Evolutionary conservation across 352 stramenopile species (phyloP).

Genomic region (Globisporangium orthogonon): DNA sequence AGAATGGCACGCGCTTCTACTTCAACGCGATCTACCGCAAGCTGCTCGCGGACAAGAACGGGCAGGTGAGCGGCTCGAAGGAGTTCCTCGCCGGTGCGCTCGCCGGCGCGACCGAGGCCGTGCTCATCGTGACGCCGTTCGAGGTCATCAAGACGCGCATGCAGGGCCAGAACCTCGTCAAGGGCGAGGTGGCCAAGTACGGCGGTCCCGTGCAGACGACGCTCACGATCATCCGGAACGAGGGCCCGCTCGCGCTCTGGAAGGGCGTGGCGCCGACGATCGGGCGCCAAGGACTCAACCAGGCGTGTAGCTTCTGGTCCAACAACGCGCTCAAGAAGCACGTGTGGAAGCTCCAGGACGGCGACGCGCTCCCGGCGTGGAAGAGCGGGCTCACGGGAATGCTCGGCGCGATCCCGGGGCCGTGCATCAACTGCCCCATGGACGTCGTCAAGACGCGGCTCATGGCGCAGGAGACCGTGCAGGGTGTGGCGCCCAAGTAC

Average conservation of each 20-base stretch:
- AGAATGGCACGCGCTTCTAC: conserved; percentile 90
- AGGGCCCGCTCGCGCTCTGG: conserved; percentile 93
- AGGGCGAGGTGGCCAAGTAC: conserved; percentile 83
- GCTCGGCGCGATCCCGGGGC: conserved; percentile 78
- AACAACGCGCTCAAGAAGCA: conserved; percentile 93
- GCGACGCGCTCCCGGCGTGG: conserved; percentile 87
- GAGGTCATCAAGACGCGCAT: conserved; percentile 98
- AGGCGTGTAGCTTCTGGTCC: conserved; percentile 97
- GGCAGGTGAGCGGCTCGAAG: conserved; percentile 71
- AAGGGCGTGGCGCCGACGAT: conserved; percentile 95
- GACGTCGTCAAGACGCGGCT: conserved; percentile 97
- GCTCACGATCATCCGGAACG: conserved; percentile 89
- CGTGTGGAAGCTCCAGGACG: conserved; percentile 81
- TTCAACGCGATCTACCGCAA: conserved; percentile 83
- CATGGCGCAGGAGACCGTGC: conserved; percentile 87
- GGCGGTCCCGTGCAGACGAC: conserved; percentile 89
- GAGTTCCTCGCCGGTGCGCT: conserved; percentile 89
- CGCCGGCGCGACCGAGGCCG: conserved; percentile 92
- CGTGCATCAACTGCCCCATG: conserved; percentile 87
- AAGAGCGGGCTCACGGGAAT: conserved; percentile 94
- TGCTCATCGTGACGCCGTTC: conserved; percentile 96
- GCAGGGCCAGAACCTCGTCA: conserved; percentile 89
- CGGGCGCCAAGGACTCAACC: conserved; percentile 96
- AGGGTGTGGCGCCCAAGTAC: conserved; percentile 91
- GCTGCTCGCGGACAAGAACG: conserved; percentile 69